These are phyloP conservation scores for Nemania sp. DNA, from an alignment of 2,329 filamentous ascomycete species.

Conservation along the genomic window DNA sequence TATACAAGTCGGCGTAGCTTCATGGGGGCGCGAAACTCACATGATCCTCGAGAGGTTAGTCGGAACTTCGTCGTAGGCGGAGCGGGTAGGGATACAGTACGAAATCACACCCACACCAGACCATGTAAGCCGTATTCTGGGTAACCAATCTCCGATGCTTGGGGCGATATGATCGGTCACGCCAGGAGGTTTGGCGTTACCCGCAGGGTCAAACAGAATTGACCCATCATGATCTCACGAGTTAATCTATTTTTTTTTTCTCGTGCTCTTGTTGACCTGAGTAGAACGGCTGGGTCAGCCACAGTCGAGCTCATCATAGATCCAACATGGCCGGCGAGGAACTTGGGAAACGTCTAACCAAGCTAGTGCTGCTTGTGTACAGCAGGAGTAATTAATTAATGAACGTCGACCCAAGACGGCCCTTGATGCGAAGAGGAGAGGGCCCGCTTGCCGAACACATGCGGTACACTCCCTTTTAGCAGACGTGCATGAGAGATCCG, in stretches of 20 bases:
- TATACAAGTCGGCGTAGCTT: neutral
- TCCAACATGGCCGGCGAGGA: conserved; percentile 20
- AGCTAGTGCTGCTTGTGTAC: neutral
- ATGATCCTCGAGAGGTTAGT: neutral
- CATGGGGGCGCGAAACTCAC: neutral
- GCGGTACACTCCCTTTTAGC: conserved; percentile 1
- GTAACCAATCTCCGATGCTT: conserved; percentile 1
- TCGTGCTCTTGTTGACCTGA: conserved; percentile 1
- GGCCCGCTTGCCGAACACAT: conserved; percentile 3
- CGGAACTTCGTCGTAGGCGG: neutral
- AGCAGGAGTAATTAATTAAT: neutral
- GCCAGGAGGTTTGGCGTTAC: neutral
- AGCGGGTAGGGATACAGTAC: neutral
- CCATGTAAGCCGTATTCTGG: neutral
- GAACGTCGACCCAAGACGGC: neutral
- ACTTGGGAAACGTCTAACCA: conserved; percentile 4
- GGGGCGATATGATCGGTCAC: neutral
- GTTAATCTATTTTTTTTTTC: conserved; percentile 1
- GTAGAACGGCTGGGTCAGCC: conserved; percentile 5
- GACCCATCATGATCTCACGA: conserved; percentile 1
- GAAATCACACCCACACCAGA: neutral
- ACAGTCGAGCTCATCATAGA: conserved; percentile 27
- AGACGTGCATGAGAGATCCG: conserved; percentile 11
- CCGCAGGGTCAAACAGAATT: conserved; percentile 9
- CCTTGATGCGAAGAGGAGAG: neutral